Evolutionary conservation across 2,329 filamentous ascomycete species (phyloP).

Genomic region (Myriosclerotinia scirpicola): DNA sequence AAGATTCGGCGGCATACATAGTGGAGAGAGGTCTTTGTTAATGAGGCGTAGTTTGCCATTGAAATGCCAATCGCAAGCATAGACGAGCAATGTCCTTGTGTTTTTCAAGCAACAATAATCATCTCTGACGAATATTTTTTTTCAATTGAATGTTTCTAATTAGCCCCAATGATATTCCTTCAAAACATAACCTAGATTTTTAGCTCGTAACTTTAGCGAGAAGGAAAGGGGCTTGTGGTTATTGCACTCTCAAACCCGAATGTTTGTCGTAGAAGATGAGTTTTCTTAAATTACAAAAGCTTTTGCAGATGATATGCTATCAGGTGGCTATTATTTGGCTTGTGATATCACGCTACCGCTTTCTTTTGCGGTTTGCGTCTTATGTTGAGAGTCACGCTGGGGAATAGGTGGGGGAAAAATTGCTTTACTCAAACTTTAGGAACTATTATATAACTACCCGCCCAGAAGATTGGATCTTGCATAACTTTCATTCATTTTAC

Average conservation of each 20-base stretch:
- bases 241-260: neutral
- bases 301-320: too few relatives aligned
- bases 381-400: neutral
- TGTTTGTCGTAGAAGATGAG: neutral
- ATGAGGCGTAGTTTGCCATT: too few relatives aligned
- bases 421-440: neutral
- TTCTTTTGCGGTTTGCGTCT: neutral
- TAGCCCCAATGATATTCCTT: neutral
- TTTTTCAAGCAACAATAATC: too few relatives aligned
- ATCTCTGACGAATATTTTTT: neutral
- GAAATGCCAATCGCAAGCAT: too few relatives aligned
- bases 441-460: neutral
- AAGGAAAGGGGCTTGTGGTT: neutral
- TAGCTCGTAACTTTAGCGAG: constrained; percentile 3
- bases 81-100: too few relatives aligned
- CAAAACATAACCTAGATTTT: neutral
- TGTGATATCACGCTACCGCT: rapidly evolving
- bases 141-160: neutral
- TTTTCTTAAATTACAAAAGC: too few relatives aligned
- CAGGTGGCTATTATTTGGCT: rapidly evolving
- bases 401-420: neutral
- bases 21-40: too few relatives aligned
- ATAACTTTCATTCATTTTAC: too few relatives aligned
- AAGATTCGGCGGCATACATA: too few relatives aligned
- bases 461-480: neutral